phyloP scores from a whole-genome alignment of 1,284 basidiomycete species.

The Peniophora sp. region DNA sequence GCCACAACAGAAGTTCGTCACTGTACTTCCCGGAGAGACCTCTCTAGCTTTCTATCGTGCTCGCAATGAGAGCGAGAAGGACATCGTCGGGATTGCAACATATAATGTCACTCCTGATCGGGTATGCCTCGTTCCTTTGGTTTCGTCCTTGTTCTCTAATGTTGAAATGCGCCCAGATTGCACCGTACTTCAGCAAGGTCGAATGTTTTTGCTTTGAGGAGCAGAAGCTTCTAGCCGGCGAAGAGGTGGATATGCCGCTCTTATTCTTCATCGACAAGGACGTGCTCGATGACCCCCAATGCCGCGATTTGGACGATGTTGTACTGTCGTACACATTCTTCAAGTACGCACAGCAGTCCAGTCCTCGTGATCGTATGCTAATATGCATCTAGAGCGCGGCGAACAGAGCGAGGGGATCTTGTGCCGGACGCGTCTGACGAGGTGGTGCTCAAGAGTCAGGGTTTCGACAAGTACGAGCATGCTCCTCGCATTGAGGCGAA shows the following conservation, averaged over 20 bases:
- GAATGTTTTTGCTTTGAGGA: conserved; percentile 99
- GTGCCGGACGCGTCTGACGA: conserved; percentile 83
- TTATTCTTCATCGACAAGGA: conserved; percentile 99
- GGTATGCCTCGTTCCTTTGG: conserved; percentile 31
- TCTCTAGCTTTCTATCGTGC: conserved; percentile 96
- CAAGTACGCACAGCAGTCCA: conserved; percentile 43
- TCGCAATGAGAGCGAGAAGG: conserved; percentile 77
- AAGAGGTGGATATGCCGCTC: conserved; percentile 97
- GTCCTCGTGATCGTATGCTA: conserved; percentile 1
- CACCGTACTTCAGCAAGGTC: conserved; percentile 98
- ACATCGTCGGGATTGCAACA: conserved; percentile 97
- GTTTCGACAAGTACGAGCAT: conserved; percentile 60
- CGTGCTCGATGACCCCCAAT: conserved; percentile 85
- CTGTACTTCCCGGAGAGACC: conserved; percentile 92
- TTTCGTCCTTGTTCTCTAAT: too few relatives aligned
- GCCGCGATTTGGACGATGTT: conserved; percentile 83
- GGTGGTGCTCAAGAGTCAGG: conserved; percentile 68
- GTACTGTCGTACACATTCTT: conserved; percentile 98
- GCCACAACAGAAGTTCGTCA: conserved; percentile 87
- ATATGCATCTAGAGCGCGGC: conserved; percentile 50
- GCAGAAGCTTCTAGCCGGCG: conserved; percentile 89
- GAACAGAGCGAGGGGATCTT: conserved; percentile 74
- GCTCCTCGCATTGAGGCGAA: conserved; percentile 19
- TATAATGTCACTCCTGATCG: conserved; percentile 94
- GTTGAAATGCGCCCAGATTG: conserved; percentile 51